Evolutionary conservation across 1,284 basidiomycete genomes (phyloP).

Genomic region (Pterulicium gracile): DNA sequence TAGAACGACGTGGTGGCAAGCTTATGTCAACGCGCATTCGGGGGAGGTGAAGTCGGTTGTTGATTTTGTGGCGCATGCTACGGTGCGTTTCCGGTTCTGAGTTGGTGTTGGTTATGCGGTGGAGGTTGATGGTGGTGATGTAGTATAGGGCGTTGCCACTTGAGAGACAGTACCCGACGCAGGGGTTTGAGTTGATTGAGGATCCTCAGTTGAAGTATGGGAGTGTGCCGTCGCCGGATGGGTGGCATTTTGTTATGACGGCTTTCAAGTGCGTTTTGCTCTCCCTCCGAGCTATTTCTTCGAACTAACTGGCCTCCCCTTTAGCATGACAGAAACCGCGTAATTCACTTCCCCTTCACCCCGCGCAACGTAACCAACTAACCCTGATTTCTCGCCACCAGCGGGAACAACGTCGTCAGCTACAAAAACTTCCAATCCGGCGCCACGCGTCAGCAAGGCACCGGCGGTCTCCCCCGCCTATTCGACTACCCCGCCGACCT

Average conservation of each 20-base stretch:
- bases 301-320: too few species aligned
- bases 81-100: slow-evolving; percentile 25
- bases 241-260: too few species aligned
- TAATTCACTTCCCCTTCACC: slow-evolving; percentile 11
- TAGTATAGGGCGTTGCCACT: slow-evolving; percentile 34
- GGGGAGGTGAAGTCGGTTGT: slow-evolving; percentile 42
- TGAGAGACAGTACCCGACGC: slow-evolving; percentile 22
- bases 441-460: slow-evolving; percentile 18
- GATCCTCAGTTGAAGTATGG: too few species aligned
- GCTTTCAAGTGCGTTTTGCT: too few species aligned
- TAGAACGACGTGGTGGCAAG: slow-evolving; percentile 47
- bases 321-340: too few species aligned
- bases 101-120: not conserved
- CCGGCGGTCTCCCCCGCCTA: slow-evolving; percentile 19
- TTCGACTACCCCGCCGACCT: slow-evolving; percentile 23
- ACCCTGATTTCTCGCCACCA: slow-evolving; percentile 16
- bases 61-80: slow-evolving; percentile 39
- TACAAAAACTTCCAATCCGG: slow-evolving; percentile 22
- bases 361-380: slow-evolving; percentile 24
- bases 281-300: too few species aligned
- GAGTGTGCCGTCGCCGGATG: too few species aligned
- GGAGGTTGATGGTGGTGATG: not conserved
- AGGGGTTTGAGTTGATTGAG: slow-evolving; percentile 28
- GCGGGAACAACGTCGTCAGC: slow-evolving; percentile 30
- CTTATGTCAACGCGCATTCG: slow-evolving; percentile 48